These are phyloP conservation scores for Colletotrichum endophyticum DNA, from an alignment of 2,329 filamentous ascomycete species.

Conservation along the genomic window DNA sequence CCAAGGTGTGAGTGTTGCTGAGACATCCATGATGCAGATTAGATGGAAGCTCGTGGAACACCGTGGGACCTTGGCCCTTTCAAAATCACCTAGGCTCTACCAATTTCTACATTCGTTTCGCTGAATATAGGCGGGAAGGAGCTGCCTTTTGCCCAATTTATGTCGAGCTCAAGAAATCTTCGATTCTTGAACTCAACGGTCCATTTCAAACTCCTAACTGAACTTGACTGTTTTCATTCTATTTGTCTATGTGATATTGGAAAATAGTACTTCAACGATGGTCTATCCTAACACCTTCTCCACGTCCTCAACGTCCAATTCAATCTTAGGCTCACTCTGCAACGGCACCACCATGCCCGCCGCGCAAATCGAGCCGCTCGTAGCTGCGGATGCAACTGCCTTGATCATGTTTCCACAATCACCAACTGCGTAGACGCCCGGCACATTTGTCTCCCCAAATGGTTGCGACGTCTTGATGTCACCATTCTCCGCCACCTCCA, in stretches of 20 bases:
- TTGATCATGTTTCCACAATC: slow-evolving; percentile 45
- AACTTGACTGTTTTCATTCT: background rate
- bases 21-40: background rate
- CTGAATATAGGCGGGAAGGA: background rate
- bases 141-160: background rate
- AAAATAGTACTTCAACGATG: background rate
- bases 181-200: background rate
- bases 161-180: background rate
- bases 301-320: background rate
- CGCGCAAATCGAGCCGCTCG: slow-evolving; percentile 31
- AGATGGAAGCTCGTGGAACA: background rate
- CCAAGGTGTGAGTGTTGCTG: background rate
- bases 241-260: background rate
- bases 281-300: background rate
- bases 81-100: background rate
- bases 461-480: slow-evolving; percentile 47
- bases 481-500: slow-evolving; percentile 45
- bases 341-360: slow-evolving; percentile 26
- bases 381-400: slow-evolving; percentile 30
- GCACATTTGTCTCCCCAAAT: slow-evolving; percentile 53
- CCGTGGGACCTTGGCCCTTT: background rate
- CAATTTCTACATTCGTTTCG: background rate
- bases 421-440: slow-evolving; percentile 58
- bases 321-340: slow-evolving; percentile 5
- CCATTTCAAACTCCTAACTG: background rate